Percentiles rank a stretch among this genome's conserved stretches.
Conservation (phyloP, 2,329 filamentous ascomycete species). For the Colletotrichum echinochloae region DNA sequence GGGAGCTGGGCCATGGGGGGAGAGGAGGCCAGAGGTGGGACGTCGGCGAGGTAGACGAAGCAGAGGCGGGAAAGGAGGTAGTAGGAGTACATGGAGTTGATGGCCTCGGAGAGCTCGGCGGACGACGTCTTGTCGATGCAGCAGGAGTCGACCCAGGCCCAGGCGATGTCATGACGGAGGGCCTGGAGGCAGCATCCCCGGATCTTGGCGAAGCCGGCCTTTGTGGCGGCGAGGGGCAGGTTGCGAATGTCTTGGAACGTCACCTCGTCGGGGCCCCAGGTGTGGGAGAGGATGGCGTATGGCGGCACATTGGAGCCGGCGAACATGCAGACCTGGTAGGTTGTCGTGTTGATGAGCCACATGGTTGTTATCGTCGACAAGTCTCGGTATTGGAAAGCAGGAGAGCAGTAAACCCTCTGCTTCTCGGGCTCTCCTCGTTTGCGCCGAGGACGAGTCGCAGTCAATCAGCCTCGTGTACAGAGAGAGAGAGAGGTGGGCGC, state of each 20-base stretch:
- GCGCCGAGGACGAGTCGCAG: not conserved
- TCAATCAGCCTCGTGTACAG: not conserved
- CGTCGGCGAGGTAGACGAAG: slow-evolving; percentile 41
- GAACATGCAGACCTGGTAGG: slow-evolving; percentile 27
- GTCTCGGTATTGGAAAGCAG: too few species aligned
- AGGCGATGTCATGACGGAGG: slow-evolving; percentile 31
- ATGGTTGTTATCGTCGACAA: too few species aligned
- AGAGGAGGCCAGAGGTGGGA: slow-evolving; percentile 11
- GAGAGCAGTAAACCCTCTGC: not conserved
- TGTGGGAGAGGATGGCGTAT: slow-evolving; percentile 49
- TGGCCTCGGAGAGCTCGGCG: slow-evolving; percentile 41
- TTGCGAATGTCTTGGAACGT: slow-evolving; percentile 45
- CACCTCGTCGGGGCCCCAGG: slow-evolving; percentile 46
- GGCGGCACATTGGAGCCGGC: slow-evolving; percentile 36
- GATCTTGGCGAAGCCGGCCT: slow-evolving; percentile 39
- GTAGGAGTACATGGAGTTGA: slow-evolving; percentile 43
- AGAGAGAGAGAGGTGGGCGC: not conserved
- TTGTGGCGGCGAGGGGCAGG: not conserved
- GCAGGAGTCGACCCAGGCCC: slow-evolving; percentile 40
- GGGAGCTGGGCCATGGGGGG: slow-evolving; percentile 16
- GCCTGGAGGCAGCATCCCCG: slow-evolving; percentile 39
- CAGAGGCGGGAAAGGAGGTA: slow-evolving; percentile 40
- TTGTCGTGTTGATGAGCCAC: slow-evolving; percentile 39
- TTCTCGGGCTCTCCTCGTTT: not conserved
- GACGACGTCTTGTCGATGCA: slow-evolving; percentile 40